Percentiles rank a stretch among this genome's conserved stretches.
Conservation (phyloP, 805 yeast genomes). For the Saccharomycopsis fermentans region DNA sequence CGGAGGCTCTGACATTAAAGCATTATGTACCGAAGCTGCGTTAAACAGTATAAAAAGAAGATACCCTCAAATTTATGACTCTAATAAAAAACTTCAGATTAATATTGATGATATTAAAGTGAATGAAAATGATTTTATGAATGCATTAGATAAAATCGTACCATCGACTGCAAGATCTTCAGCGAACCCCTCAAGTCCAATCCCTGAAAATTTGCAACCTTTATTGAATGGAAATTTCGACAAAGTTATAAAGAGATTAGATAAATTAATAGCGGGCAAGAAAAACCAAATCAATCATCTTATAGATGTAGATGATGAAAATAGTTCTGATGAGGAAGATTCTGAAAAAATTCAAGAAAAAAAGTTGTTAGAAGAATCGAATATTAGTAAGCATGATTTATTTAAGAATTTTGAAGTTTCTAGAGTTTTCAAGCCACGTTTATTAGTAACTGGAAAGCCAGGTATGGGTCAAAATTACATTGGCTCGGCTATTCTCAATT, state of each 20-base stretch:
- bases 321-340: conserved; percentile 22
- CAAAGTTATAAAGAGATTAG: conserved; percentile 37
- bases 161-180: conserved; percentile 90
- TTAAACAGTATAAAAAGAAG: conserved; percentile 81
- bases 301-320: neutral
- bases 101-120: conserved; percentile 66
- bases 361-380: conserved; percentile 34
- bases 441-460: conserved; percentile 57
- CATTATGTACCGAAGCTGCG: conserved; percentile 93
- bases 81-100: conserved; percentile 62
- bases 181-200: conserved; percentile 60
- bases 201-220: conserved; percentile 65
- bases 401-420: conserved; percentile 40
- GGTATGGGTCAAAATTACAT: conserved; percentile 87
- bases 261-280: conserved; percentile 45
- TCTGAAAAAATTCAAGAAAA: conserved; percentile 4
- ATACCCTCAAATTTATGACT: conserved; percentile 84
- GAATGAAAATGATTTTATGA: conserved; percentile 72
- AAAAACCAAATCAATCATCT: conserved; percentile 18
- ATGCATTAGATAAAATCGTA: conserved; percentile 74
- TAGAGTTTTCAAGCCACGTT: conserved; percentile 72
- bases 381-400: conserved; percentile 60
- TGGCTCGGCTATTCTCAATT: conserved; percentile 69
- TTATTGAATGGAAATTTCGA: conserved; percentile 45
- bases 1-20: conserved; percentile 95